Base-by-base conservation (phyloP, 306 rosid genomes). In the Begonia masoniana region DNA sequence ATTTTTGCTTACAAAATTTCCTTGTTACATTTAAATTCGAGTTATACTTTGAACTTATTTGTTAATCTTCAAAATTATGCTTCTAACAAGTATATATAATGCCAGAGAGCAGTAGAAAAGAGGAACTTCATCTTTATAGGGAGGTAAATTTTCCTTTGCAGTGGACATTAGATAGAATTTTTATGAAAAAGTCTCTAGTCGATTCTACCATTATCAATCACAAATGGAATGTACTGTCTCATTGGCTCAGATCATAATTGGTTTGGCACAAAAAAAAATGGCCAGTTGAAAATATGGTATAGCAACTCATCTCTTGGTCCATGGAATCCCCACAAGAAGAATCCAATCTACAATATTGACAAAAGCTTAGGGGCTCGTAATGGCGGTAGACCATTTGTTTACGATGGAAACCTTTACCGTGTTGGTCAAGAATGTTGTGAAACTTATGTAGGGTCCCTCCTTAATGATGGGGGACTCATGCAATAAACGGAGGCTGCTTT, bases 351-450 rank as follows among this genome's bases (percentile, higher is more conserved):
- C 66, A 92, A 92, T 68, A 56, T 63, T 9, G 77, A 81, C 67
- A 79, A 67, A 82, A 83, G 96, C 66, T 58, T 69, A 35, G 99
- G 96, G 54, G 95, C 99, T 68, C 96, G 99, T 49, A 92, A 92
- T 50, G 99, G 95, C 56, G 99, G 99, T 68, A 79, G 99, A 13
- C 99, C 99, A 21, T 92, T 92, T 65, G 13, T 81, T 54, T 75
- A 79, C 3, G 62, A 81, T 9, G 99, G 93, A 49, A 63, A 73
- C 69, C 82, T 92, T 66, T 83, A 86, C 59, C 96, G 99, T 13
- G 51, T 77, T 60, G 99, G 99, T 47, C 99, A 86, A 65, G 96
- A 92, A 71, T 86, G 96, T 52, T 88, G 93, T 41, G 96, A 92
- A 64, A 92, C 99, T 5, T 92, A 92, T 59, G 99, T n/a, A n/a